phyloP scores from a whole-genome alignment of 78 protist species.

The Dictyostelium intermedium region DNA sequence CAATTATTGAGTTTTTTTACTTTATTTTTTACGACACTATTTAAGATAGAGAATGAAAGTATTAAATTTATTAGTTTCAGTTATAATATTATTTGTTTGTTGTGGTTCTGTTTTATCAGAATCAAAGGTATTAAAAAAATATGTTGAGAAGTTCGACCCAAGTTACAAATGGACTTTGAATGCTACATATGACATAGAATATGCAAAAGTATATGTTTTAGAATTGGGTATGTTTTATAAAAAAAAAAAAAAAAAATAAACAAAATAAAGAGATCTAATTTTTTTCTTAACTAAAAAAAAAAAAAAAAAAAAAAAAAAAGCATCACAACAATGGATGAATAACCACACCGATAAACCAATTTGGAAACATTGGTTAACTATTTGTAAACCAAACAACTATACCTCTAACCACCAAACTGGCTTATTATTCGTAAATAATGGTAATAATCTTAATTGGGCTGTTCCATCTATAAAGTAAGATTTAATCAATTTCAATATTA shows the following conservation, averaged over 20 bases:
- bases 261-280: no score
- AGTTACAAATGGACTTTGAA: constrained; percentile 9
- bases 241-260: background rate
- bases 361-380: background rate
- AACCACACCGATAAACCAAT: background rate
- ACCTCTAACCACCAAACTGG: background rate
- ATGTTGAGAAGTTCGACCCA: background rate
- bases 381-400: background rate
- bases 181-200: background rate
- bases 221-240: background rate
- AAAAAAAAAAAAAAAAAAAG: background rate
- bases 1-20: no score
- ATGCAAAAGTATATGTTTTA: constrained; percentile 12
- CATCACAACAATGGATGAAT: background rate
- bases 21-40: background rate
- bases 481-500: background rate
- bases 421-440: background rate
- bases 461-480: background rate
- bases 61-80: background rate
- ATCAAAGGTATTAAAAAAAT: background rate
- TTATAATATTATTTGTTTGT: background rate
- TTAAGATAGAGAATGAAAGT: background rate
- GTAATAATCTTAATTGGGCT: background rate
- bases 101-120: background rate
- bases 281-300: no score